Conservation (phyloP, 495 filamentous ascomycete genomes). For the Aspergillus carlsbadensis region DNA sequence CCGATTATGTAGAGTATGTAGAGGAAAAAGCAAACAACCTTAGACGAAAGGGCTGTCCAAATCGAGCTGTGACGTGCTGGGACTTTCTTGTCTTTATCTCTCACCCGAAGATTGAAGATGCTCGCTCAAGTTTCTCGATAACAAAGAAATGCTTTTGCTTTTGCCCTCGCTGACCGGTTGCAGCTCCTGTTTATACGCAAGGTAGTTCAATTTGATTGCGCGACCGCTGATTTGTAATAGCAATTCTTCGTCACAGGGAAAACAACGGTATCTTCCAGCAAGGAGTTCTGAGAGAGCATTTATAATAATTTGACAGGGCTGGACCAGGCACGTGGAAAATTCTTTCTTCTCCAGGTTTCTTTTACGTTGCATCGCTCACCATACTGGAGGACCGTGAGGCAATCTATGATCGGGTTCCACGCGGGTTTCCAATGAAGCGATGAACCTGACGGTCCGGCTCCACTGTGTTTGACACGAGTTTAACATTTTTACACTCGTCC, state of each 20-base stretch:
- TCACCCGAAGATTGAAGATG: background rate
- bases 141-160: background rate
- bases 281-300: background rate
- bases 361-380: constrained; percentile 16
- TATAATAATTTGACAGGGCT: background rate
- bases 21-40: background rate
- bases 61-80: background rate
- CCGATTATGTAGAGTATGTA: background rate
- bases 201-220: background rate
- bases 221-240: constrained; percentile 17
- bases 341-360: constrained; percentile 8
- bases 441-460: background rate
- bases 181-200: constrained; percentile 9
- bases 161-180: background rate
- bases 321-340: background rate
- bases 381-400: constrained; percentile 9
- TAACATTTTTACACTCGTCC: background rate
- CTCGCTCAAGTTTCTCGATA: background rate
- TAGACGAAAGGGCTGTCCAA: background rate
- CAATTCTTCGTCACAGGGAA: background rate
- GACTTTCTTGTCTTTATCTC: background rate
- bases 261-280: background rate
- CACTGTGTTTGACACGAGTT: background rate
- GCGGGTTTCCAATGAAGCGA: constrained; percentile 10
- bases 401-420: constrained; percentile 5